Evolutionary conservation across 306 rosid genomes (phyloP), one percentile per base, ranked within the genome.

Genomic region (Astragalus membranaceus): DNA sequence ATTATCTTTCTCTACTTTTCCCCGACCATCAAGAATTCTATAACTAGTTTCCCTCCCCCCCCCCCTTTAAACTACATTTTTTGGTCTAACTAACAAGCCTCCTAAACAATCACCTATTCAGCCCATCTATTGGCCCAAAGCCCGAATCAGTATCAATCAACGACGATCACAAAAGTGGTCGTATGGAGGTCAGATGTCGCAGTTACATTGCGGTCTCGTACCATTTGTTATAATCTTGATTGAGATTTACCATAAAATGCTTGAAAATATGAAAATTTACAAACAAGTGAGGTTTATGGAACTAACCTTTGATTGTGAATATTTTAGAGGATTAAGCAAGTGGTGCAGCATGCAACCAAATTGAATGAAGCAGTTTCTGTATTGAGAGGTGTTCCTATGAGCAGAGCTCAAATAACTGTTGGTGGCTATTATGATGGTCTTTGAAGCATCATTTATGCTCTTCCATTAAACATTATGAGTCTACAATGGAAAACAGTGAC

Each of bases 271-370:
- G 62, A 55, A 29, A 54, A 55, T 12, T 12, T 55, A 10, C 13
- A 10, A 29, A 29, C 37, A 26, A 53, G 11, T 11, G 1, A 53
- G 8, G 8, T 53, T 53, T 53, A 23, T 15, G 73, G 62, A 70
- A 26, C 37, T 63, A 26, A 72, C 2, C 7, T n/a, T 48, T 48
- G 64, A 8, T 65, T 67, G 53, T 67, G 70, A 51, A 67, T 84
- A 67, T 82, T 82, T 78, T 92, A 92, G 98, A 80, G 87, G 64
- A 80, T 87, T n/a, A 81, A 81, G 81, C 81, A 81, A 56, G 96
- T 78, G 79, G 87, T 81, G 9, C 81, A 84, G 42, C 96, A 61
- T 20, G 84, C 96, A 3, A 76, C 80, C 68, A 86, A 78, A 72
- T 59, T 85, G 70, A 89, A 92, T 58, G 96, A 85, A 52, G 89